These are phyloP conservation scores for Benincasa hispida DNA, from an alignment of 306 rosid genomes.

Conservation along the genomic window DNA sequence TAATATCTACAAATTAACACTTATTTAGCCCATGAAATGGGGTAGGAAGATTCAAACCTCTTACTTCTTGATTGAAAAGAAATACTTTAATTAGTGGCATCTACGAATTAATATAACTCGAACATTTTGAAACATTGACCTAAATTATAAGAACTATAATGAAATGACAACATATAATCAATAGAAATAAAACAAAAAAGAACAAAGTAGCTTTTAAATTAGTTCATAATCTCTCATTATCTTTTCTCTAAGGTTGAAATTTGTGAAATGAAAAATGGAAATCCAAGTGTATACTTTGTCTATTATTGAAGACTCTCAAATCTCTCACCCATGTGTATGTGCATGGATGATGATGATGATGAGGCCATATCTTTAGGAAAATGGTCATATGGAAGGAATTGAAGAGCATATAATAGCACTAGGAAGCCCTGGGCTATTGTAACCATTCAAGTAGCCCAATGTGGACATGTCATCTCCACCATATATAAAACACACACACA, in stretches of 20 bases:
- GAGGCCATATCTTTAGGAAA: background rate
- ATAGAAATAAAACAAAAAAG: background rate
- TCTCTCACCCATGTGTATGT: background rate
- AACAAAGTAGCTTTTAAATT: background rate
- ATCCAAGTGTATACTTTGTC: background rate
- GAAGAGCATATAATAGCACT: background rate
- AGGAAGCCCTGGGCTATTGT: background rate
- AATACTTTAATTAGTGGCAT: too few relatives aligned
- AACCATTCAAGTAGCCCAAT: background rate
- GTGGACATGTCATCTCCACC: constrained; percentile 4
- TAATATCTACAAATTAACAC: too few relatives aligned
- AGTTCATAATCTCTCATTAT: background rate
- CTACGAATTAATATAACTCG: too few relatives aligned
- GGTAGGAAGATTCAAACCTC: too few relatives aligned
- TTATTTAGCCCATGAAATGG: too few relatives aligned
- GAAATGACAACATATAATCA: too few relatives aligned
- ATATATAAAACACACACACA: background rate
- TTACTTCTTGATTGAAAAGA: too few relatives aligned
- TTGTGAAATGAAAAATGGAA: background rate
- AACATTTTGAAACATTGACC: too few relatives aligned
- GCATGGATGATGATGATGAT: background rate
- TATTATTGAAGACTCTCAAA: background rate
- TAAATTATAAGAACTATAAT: too few relatives aligned
- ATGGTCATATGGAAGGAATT: background rate
- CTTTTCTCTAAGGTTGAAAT: background rate